Base-by-base conservation (phyloP, 352 stramenopile species). In the Pythium oligandrum region DNA sequence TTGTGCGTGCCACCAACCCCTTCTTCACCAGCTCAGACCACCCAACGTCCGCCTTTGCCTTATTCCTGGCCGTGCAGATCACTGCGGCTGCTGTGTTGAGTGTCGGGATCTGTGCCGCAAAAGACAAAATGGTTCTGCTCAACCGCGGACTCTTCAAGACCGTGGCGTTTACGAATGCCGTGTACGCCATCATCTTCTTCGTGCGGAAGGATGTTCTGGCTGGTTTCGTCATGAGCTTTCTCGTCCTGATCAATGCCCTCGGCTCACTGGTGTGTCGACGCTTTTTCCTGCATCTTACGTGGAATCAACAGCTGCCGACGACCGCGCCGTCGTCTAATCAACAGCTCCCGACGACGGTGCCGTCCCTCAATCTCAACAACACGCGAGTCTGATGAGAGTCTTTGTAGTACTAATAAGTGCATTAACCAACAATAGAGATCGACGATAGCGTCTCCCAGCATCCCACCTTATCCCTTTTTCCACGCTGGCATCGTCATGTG, bases 401-500 rank as follows among this genome's bases (percentile, higher is more conserved):
- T 39, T 12, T 43, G 39, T 43, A 12, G 12, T 43, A 12, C 39
- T 26, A 26, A 26, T 9, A 43, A 12, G 9, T 43, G 12, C 9
- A n/a, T 9, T 12, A n/a, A 43, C 9, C 9, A n/a, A 43, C 9
- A 43, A n/a, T 26, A 26, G 17, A 26, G 17, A 26, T 26, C 17
- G 17, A 26, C 17, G 17, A 26, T 26, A 26, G 17, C 17, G 17
- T 26, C 17, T 26, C 17, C 17, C 17, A 26, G 17, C 17, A 26
- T 26, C 17, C 17, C 17, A 26, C 17, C 17, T 26, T 26, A 26
- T 26, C 63, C 83, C 57, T 84, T 82, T 64, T 83, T 81, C 78
- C 78, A 88, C 6, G 78, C 78, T 0, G 78, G 75, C 2, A 63
- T 73, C 4, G 78, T 88, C 78, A 88, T 88, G 64, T 88, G 78